phyloP scores from a whole-genome alignment of 768 basidiomycete genomes.

The Agaricus subrufescens region DNA sequence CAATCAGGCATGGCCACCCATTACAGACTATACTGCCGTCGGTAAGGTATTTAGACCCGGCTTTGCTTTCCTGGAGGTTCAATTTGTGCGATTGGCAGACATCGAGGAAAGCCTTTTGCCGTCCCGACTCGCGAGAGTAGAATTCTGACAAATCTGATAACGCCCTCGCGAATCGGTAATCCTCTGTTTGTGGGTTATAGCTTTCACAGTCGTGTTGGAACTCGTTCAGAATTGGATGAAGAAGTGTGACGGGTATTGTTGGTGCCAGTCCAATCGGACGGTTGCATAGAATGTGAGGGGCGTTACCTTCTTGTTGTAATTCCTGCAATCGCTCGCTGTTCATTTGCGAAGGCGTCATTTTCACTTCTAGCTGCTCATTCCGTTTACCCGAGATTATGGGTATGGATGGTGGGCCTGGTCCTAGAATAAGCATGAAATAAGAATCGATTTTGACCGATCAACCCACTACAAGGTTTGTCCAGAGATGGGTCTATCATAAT shows the following conservation, averaged over 20 bases:
- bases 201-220: conserved; percentile 15
- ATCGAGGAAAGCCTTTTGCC: conserved; percentile 4
- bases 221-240: conserved; percentile 17
- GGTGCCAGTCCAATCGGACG: conserved; percentile 13
- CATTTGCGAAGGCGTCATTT: too few species aligned
- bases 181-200: conserved; percentile 1
- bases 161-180: conserved; percentile 6
- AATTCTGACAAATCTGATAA: conserved; percentile 15
- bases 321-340: too few species aligned
- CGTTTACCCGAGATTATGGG: too few species aligned
- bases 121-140: conserved; percentile 11
- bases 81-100: conserved; percentile 3
- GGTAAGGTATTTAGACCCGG: neutral
- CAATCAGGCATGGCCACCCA: neutral
- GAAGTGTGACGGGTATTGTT: conserved; percentile 14
- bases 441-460: too few species aligned
- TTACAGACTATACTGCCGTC: conserved; percentile 7
- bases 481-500: too few species aligned
- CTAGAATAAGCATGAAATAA: too few species aligned
- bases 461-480: too few species aligned
- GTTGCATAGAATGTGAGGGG: conserved; percentile 5
- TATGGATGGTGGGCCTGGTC: too few species aligned
- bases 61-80: neutral
- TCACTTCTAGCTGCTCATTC: too few species aligned
- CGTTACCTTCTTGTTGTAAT: too few species aligned